Conservation (phyloP, 2,329 filamentous ascomycete genomes). For the Chaetoscypha palmicola region DNA sequence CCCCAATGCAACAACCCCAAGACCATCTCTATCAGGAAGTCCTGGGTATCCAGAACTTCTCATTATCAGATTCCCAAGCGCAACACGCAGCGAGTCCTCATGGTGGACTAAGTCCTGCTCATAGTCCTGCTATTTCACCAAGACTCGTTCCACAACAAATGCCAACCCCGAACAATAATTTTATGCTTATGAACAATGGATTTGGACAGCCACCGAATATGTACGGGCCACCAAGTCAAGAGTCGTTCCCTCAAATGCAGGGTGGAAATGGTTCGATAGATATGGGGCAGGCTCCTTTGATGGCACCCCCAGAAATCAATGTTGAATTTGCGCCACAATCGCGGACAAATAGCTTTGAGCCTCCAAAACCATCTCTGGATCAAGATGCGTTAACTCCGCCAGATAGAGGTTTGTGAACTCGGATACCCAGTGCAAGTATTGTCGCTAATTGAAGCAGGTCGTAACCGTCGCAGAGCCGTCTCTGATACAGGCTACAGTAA, state of each 20-base stretch:
- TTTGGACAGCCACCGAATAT: conserved; percentile 42
- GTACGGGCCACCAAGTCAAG: conserved; percentile 42
- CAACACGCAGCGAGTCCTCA: conserved; percentile 51
- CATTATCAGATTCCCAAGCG: conserved; percentile 59
- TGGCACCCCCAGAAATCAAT: conserved; percentile 91
- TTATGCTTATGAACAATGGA: conserved; percentile 42
- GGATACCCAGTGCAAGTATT: not conserved
- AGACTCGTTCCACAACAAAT: conserved; percentile 51
- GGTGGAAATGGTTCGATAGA: conserved; percentile 46
- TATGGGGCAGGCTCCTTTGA: conserved; percentile 62
- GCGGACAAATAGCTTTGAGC: conserved; percentile 57
- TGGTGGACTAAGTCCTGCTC: conserved; percentile 73
- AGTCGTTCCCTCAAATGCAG: conserved; percentile 40
- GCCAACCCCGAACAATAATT: conserved; percentile 40
- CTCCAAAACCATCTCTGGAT: conserved; percentile 55
- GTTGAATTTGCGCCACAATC: conserved; percentile 83
- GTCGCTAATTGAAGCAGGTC: conserved; percentile 25
- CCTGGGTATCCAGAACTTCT: conserved; percentile 72
- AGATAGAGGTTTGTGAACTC: conserved; percentile 49
- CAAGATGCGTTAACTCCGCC: conserved; percentile 80
- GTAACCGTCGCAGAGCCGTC: conserved; percentile 30
- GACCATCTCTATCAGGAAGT: conserved; percentile 74
- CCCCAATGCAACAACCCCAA: conserved; percentile 70
- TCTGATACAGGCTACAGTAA: conserved; percentile 30
- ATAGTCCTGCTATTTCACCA: conserved; percentile 61